Evolutionary conservation across 805 yeast species (phyloP).

Genomic region (Schwanniomyces vanrijiae): DNA sequence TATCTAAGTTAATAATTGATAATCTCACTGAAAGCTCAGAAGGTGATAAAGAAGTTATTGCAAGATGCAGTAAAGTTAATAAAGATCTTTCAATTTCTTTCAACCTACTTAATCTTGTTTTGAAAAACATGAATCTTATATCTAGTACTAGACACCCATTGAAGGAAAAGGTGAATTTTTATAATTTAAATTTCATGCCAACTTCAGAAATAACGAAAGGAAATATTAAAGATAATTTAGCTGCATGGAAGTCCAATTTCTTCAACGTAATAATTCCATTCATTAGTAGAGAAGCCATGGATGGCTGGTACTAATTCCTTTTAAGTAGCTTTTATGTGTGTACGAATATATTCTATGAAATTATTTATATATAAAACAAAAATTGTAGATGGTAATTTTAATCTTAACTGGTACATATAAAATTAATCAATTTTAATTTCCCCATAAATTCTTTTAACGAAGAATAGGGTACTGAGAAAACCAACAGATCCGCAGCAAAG

Average conservation of each 20-base stretch:
- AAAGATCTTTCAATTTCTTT: slow-evolving; percentile 35
- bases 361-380: neutral
- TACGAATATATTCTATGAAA: slow-evolving; percentile 3
- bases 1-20: slow-evolving; percentile 36
- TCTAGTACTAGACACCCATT: slow-evolving; percentile 18
- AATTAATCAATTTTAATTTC: slow-evolving; percentile 77
- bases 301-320: slow-evolving; percentile 35
- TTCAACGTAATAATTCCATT: slow-evolving; percentile 22
- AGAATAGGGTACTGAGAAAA: slow-evolving; percentile 67
- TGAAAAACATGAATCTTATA: slow-evolving; percentile 26
- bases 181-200: slow-evolving; percentile 25
- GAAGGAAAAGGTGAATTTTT: slow-evolving; percentile 22
- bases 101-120: slow-evolving; percentile 28
- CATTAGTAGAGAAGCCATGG: slow-evolving; percentile 28
- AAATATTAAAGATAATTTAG: slow-evolving; percentile 5
- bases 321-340: neutral
- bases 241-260: slow-evolving; percentile 20
- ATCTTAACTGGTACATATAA: neutral
- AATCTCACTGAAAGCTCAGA: slow-evolving; percentile 18
- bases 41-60: slow-evolving; percentile 24
- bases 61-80: slow-evolving; percentile 33
- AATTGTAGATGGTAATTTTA: neutral
- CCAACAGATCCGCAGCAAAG: slow-evolving; percentile 89
- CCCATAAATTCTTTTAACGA: slow-evolving; percentile 76
- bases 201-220: slow-evolving; percentile 3